Conservation (phyloP, 208 protist species). For the Leishmania mexicana region DNA sequence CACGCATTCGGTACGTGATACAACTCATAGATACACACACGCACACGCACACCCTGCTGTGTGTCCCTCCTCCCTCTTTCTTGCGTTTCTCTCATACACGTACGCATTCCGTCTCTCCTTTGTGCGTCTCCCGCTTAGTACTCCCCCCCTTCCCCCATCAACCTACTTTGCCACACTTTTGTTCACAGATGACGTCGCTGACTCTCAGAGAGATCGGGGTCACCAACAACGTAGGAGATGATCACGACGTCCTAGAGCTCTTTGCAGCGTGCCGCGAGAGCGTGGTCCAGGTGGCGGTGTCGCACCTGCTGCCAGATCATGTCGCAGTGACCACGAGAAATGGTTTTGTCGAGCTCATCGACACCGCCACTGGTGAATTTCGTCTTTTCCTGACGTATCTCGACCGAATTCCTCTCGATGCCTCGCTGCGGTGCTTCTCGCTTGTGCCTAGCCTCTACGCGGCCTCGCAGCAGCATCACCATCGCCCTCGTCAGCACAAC, state of each 20-base stretch:
- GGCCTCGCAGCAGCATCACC: constrained; percentile 3
- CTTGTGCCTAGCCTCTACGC: constrained; percentile 55
- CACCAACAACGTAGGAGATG: constrained; percentile 28
- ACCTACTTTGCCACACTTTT: neutral
- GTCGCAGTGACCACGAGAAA: constrained; percentile 72
- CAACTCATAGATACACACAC: neutral
- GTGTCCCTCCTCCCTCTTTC: neutral
- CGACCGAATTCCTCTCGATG: constrained; percentile 60
- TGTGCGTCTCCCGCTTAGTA: constrained; percentile 8
- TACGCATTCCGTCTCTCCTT: neutral
- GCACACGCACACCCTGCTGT: neutral
- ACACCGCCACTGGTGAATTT: constrained; percentile 65
- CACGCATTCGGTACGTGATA: neutral
- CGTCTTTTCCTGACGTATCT: constrained; percentile 82
- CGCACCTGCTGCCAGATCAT: constrained; percentile 43
- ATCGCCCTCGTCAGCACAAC: constrained; percentile 28
- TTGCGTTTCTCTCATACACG: neutral
- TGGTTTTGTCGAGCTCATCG: constrained; percentile 84
- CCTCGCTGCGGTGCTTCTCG: constrained; percentile 76
- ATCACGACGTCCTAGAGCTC: constrained; percentile 53
- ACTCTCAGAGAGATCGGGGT: constrained; percentile 61
- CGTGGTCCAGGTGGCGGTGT: constrained; percentile 62
- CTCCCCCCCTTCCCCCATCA: neutral
- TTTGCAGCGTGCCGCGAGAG: constrained; percentile 71
- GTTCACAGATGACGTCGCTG: constrained; percentile 39